These are phyloP conservation scores for Dichotomocladium elegans DNA, from an alignment of 371 early-diverging fungal species.

Conservation along the genomic window DNA sequence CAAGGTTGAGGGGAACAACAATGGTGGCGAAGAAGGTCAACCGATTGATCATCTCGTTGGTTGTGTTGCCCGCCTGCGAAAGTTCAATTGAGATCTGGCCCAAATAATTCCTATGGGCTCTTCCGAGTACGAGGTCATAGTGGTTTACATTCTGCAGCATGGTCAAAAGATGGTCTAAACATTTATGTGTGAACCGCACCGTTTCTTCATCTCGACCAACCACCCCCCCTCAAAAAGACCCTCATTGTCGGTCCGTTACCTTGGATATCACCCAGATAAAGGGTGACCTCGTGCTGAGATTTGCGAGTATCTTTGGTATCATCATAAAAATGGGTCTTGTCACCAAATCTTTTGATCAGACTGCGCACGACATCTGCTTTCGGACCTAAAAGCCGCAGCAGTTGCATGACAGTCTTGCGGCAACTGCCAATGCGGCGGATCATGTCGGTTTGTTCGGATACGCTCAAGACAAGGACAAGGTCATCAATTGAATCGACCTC, in stretches of 20 bases:
- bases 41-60: constrained; percentile 88
- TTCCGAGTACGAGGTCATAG: constrained; percentile 85
- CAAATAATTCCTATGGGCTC: constrained; percentile 92
- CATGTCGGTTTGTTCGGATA: constrained; percentile 84
- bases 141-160: constrained; percentile 91
- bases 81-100: constrained; percentile 96
- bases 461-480: constrained; percentile 71
- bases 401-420: constrained; percentile 76
- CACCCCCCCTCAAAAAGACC: too few species aligned
- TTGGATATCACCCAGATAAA: constrained; percentile 92
- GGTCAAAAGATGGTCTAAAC: constrained; percentile 86
- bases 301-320: constrained; percentile 14
- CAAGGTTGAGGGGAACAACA: constrained; percentile 82
- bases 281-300: constrained; percentile 45
- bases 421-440: constrained; percentile 81
- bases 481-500: constrained; percentile 93
- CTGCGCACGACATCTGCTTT: constrained; percentile 85
- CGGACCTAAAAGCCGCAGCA: constrained; percentile 69
- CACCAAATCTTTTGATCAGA: constrained; percentile 56
- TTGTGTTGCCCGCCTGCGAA: constrained; percentile 89
- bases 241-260: too few species aligned
- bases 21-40: constrained; percentile 91
- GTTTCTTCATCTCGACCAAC: not conserved
- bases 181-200: not conserved
- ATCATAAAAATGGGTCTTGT: constrained; percentile 35